phyloP scores from a whole-genome alignment of 2,329 filamentous ascomycete genomes.

The Neonectria punicea region DNA sequence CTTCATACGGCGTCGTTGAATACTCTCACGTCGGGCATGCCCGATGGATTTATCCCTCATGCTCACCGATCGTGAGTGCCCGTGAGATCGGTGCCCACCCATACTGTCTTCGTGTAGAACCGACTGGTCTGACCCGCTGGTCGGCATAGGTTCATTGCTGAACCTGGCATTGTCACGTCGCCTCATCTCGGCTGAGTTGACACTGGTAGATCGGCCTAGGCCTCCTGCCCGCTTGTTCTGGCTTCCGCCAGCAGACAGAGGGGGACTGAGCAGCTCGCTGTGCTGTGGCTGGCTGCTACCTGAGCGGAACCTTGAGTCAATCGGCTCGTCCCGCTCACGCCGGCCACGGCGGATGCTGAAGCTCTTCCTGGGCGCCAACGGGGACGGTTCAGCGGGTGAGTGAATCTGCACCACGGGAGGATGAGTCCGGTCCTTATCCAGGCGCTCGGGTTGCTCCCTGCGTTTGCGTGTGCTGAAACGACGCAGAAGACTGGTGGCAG shows the following conservation, averaged over 20 bases:
- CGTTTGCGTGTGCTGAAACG: slow-evolving; percentile 90
- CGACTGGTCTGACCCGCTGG: slow-evolving; percentile 83
- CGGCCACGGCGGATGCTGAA: slow-evolving; percentile 80
- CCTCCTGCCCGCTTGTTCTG: slow-evolving; percentile 70
- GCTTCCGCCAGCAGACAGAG: slow-evolving; percentile 67
- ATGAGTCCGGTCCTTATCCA: slow-evolving; percentile 72
- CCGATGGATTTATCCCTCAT: slow-evolving; percentile 87
- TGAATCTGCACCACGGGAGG: slow-evolving; percentile 83
- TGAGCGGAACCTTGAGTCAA: slow-evolving; percentile 59
- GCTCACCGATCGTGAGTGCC: slow-evolving; percentile 69
- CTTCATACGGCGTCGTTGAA: slow-evolving; percentile 82
- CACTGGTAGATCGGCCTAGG: slow-evolving; percentile 87
- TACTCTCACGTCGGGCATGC: slow-evolving; percentile 89
- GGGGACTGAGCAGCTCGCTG: slow-evolving; percentile 81
- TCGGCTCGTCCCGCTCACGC: slow-evolving; percentile 63
- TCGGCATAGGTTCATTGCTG: slow-evolving; percentile 74
- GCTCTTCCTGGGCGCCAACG: slow-evolving; percentile 79
- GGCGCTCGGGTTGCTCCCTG: slow-evolving; percentile 73
- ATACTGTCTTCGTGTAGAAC: slow-evolving; percentile 64
- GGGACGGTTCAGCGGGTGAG: slow-evolving; percentile 71
- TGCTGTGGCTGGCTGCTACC: slow-evolving; percentile 77
- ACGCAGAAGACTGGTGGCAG: slow-evolving; percentile 83
- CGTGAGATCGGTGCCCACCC: slow-evolving; percentile 61
- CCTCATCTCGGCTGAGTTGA: slow-evolving; percentile 86
- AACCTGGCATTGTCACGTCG: slow-evolving; percentile 64